Base-by-base conservation (phyloP, 2,329 filamentous ascomycete species). In the Aspergillus viridinutans region DNA sequence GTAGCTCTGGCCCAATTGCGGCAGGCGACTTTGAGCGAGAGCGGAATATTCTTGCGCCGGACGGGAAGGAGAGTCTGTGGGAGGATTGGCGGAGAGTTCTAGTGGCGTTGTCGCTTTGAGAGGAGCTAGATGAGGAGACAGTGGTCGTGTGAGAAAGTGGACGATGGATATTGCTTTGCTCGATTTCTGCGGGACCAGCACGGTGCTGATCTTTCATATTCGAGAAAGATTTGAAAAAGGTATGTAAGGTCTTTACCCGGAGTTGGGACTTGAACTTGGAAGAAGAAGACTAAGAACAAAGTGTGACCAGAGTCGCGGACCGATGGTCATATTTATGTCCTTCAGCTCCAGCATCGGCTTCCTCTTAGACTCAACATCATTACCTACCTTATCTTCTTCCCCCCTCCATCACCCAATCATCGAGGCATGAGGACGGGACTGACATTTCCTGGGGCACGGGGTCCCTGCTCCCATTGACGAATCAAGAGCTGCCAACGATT, bases 1-100 rank as follows among this genome's bases (percentile, higher is more conserved):
- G 57, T 32, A 64, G 9, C 21, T 47, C 43, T 21, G 21, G 64
- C 14, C 63, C 50, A 40, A 65, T 59, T 10, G 66, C 61, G 8
- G 52, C 54, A n/a, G 62, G 61, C 42, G 66, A 64, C 32, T 64
- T 68, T 43, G 67, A 66, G 20, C 58, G 48, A 8, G 57, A 47
- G 9, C 57, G 61, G 28, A 66, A 66, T 25, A 65, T 49, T 35
- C 57, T 53, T 47, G 49, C 53, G 43, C 50, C 43, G 26, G 56
- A n/a, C 20, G 28, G 35, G 20, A 53, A 28, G 35, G 51, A 52
- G 17, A 28, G 48, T 35, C 26, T 47, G 55, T 53, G 53, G 40
- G 54, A 45, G 49, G 29, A 57, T 53, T 35, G 55, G 52, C n/a
- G 52, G 25, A 20, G 59, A 53, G 9, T 40, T 26, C n/a, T 26